Evolutionary conservation across 495 filamentous ascomycete genomes (phyloP).

Genomic region (Xylaria palmicola): DNA sequence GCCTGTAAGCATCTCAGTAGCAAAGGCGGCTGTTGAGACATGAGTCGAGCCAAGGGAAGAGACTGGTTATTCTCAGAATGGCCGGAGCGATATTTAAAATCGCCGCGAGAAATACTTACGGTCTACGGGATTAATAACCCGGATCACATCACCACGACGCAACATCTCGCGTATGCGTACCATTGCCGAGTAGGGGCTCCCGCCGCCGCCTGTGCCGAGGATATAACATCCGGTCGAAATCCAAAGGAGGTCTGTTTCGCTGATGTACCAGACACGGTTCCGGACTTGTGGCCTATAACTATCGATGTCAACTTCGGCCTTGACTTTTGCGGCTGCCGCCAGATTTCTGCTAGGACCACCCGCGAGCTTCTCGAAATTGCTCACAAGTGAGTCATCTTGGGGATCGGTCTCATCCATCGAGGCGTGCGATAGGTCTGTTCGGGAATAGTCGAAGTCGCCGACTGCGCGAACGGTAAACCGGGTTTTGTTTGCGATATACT

Average conservation of each 20-base stretch:
- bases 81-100: too few species aligned
- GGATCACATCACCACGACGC: constrained; percentile 44
- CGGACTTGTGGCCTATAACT: constrained; percentile 51
- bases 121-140: constrained; percentile 46
- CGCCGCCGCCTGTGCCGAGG: constrained; percentile 61
- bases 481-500: constrained; percentile 52
- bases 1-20: neutral
- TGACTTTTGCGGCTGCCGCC: constrained; percentile 12
- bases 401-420: constrained; percentile 12
- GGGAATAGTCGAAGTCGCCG: constrained; percentile 50
- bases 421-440: constrained; percentile 22
- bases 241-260: constrained; percentile 55
- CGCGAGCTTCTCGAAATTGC: constrained; percentile 24
- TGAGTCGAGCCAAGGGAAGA: too few species aligned
- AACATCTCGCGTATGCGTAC: constrained; percentile 46
- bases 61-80: too few species aligned
- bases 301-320: constrained; percentile 40
- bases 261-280: constrained; percentile 55
- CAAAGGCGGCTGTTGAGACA: too few species aligned
- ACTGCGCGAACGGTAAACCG: constrained; percentile 51
- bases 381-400: constrained; percentile 19
- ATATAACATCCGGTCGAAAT: constrained; percentile 61
- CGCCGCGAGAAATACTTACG: constrained; percentile 2
- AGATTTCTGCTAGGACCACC: neutral
- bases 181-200: constrained; percentile 47